phyloP scores from a whole-genome alignment of 257 asterid genomes.

The Primulina eburnea region DNA sequence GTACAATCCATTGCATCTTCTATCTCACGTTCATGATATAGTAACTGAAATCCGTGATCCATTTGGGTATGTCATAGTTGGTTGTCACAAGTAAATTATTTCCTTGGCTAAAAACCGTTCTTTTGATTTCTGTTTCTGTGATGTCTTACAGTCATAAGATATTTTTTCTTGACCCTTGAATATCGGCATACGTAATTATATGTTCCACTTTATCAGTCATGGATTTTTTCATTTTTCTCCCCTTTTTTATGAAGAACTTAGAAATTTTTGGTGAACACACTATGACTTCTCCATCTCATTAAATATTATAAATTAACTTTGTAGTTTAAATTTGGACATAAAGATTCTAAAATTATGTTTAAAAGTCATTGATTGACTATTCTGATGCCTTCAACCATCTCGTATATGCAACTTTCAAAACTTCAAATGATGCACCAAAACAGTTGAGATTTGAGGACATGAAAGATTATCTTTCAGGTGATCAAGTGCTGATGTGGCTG shows the following conservation, averaged over 20 bases:
- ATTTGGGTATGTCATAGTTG: background rate
- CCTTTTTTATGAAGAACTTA: background rate
- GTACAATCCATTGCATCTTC: background rate
- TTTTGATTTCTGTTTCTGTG: background rate
- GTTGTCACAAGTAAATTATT: background rate
- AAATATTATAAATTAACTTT: too few relatives aligned
- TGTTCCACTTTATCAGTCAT: background rate
- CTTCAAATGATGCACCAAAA: background rate
- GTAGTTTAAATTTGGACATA: background rate
- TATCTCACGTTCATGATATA: background rate
- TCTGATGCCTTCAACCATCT: background rate
- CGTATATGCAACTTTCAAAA: background rate
- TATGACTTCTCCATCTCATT: background rate
- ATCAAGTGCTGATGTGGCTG: background rate
- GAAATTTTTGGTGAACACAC: background rate
- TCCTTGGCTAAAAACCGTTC: background rate
- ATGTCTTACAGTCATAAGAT: background rate
- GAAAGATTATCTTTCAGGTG: background rate
- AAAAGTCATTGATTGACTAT: background rate
- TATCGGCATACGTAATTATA: too few relatives aligned
- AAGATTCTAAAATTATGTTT: background rate
- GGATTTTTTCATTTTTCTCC: background rate
- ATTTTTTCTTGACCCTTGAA: too few relatives aligned
- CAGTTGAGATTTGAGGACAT: background rate
- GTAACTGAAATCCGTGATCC: background rate